Percentiles rank a stretch among this genome's conserved stretches.
Conservation (phyloP, 345 rosid genomes). For the Eucalyptus regnans region DNA sequence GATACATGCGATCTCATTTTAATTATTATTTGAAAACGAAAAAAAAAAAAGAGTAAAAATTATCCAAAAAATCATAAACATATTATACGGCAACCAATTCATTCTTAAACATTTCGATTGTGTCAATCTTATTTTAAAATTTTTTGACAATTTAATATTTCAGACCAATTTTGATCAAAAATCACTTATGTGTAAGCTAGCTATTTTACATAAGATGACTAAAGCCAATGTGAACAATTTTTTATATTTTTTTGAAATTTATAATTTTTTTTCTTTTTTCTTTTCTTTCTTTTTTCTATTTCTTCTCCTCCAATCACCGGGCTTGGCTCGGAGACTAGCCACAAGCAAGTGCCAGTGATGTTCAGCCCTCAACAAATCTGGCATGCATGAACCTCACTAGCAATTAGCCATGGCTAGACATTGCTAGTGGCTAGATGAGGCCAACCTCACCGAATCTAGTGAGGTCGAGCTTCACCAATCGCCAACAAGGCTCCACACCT, state of each 20-base stretch:
- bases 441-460: neutral
- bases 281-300: neutral
- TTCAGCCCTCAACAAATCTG: fast-evolving
- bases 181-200: fast-evolving
- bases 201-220: fast-evolving
- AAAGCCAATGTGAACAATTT: fast-evolving
- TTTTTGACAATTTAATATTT: neutral
- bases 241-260: neutral
- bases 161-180: neutral
- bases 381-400: neutral
- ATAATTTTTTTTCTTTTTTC: neutral
- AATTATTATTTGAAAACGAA: neutral
- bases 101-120: neutral
- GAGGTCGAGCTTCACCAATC: neutral
- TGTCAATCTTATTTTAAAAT: fast-evolving
- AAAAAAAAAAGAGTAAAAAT: neutral
- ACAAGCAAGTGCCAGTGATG: fast-evolving
- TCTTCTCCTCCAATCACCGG: fast-evolving
- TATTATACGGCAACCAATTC: fast-evolving
- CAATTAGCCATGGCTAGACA: neutral
- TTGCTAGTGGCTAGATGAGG: neutral
- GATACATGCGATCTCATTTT: neutral
- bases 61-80: fast-evolving
- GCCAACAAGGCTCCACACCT: neutral
- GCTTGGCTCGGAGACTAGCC: neutral